Evolutionary conservation across 352 stramenopile genomes (phyloP), one percentile per base, ranked within the genome.

Genomic region (Pythium aquatile): DNA sequence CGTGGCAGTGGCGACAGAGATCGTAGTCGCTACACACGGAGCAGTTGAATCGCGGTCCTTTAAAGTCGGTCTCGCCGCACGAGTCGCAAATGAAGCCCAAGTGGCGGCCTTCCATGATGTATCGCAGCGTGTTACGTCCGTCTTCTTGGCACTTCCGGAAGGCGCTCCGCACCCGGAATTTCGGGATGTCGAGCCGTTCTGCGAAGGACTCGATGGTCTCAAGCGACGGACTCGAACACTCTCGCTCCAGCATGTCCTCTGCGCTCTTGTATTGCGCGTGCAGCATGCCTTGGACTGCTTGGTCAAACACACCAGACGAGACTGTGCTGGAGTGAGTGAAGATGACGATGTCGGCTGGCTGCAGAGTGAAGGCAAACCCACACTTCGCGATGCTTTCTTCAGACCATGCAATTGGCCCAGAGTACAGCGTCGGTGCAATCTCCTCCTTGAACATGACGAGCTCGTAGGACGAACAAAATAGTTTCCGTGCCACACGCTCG

Each of bases 51-150:
- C 85, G 80, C 42, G 80, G 61, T 16, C 85, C 85, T 20, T 76
- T 79, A 62, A 94, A 93, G 44, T 94, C 83, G 26, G 83, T 91
- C 72, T 92, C 76, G 13, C 82, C 85, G 46, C 83, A 94, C 42
- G 76, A 88, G 57, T 94, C 85, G 58, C 85, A 94, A 44, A 92
- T 92, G 53, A 94, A 94, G 0, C 85, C 85, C 11, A 94, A 63
- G 53, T 94, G 85, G 6, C 83, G 75, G 0, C 81, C 85, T 57
- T 91, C 83, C 85, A 94, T 93, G 55, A 94, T 91, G 61, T 91
- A 94, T 51, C 72, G 63, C 51, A 94, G 67, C 16, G 85, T 93
- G 4, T 69, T 71, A 14, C 78, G 68, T 1, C 76, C 77, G 59
- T 94, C 78, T 53, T 94, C 78, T 33, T 77, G 73, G 61, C 85